Evolutionary conservation across 257 asterid genomes (phyloP).

Genomic region (Lavandula angustifolia): DNA sequence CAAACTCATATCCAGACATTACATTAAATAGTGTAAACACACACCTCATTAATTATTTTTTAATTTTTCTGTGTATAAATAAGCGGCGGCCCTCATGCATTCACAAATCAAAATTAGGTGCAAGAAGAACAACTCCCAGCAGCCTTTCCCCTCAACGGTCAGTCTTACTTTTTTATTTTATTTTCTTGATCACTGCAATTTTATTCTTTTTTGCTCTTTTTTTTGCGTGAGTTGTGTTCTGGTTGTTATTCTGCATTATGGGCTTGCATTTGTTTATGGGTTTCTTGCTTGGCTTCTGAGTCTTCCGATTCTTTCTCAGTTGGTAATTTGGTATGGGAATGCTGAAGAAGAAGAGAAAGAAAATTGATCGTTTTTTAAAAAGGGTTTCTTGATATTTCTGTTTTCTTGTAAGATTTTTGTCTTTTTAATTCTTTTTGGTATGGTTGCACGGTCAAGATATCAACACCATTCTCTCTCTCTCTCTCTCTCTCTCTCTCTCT

Average conservation of each 20-base stretch:
- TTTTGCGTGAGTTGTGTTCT: neutral
- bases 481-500: neutral
- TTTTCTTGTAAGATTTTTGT: neutral
- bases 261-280: constrained; percentile 13
- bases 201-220: neutral
- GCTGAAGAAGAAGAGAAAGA: constrained; percentile 2
- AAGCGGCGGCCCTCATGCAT: constrained; percentile 12
- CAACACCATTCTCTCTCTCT: too few relatives aligned
- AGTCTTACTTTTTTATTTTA: neutral
- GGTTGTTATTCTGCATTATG: too few relatives aligned
- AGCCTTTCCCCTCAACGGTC: constrained; percentile 20
- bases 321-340: constrained; percentile 10
- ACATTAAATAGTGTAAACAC: neutral
- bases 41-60: neutral
- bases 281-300: too few relatives aligned
- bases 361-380: neutral
- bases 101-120: constrained; percentile 1
- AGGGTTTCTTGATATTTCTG: constrained; percentile 3
- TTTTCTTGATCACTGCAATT: neutral
- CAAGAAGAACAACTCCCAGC: neutral
- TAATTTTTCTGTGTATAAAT: neutral
- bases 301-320: neutral
- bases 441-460: too few relatives aligned
- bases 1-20: neutral
- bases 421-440: too few relatives aligned